phyloP scores from a whole-genome alignment of 2,329 filamentous ascomycete genomes.

The Aspergillus sp. region DNA sequence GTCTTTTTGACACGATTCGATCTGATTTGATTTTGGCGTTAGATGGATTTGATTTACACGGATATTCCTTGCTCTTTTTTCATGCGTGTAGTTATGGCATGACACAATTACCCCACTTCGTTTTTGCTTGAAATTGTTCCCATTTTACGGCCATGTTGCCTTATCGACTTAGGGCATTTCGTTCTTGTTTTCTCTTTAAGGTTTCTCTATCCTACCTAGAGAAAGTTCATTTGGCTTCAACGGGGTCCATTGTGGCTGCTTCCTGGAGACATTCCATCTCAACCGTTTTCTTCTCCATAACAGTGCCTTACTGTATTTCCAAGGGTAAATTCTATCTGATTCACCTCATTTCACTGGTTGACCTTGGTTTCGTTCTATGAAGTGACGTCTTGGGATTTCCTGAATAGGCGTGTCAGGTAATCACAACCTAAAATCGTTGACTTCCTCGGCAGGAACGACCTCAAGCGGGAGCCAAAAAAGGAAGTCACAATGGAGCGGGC shows the following conservation, averaged over 20 bases:
- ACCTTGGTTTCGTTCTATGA: too few species aligned
- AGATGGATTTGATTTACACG: conserved; percentile 14
- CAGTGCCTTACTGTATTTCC: not conserved
- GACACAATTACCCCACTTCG: not conserved
- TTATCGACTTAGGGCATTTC: not conserved
- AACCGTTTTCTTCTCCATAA: not conserved
- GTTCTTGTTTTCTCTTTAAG: not conserved
- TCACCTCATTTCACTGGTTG: too few species aligned
- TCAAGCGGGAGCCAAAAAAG: too few species aligned
- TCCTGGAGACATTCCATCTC: not conserved
- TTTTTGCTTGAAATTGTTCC: not conserved
- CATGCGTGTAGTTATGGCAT: not conserved
- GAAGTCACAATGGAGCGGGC: too few species aligned
- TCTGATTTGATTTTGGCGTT: conserved; percentile 11
- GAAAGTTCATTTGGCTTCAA: not conserved
- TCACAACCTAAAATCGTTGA: too few species aligned
- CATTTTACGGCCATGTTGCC: not conserved
- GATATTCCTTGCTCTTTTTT: conserved; percentile 5
- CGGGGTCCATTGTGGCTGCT: not conserved
- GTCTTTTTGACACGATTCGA: not conserved
- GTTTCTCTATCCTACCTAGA: too few species aligned
- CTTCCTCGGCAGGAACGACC: too few species aligned
- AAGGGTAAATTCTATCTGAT: not conserved
- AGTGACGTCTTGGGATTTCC: too few species aligned
- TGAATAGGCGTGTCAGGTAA: too few species aligned